A percentile compares a stretch with the other conserved stretches of the same genome.
These are phyloP conservation scores for Pelargonium exstipulatum DNA, from an alignment of 441 rosid species.

Conservation along the genomic window DNA sequence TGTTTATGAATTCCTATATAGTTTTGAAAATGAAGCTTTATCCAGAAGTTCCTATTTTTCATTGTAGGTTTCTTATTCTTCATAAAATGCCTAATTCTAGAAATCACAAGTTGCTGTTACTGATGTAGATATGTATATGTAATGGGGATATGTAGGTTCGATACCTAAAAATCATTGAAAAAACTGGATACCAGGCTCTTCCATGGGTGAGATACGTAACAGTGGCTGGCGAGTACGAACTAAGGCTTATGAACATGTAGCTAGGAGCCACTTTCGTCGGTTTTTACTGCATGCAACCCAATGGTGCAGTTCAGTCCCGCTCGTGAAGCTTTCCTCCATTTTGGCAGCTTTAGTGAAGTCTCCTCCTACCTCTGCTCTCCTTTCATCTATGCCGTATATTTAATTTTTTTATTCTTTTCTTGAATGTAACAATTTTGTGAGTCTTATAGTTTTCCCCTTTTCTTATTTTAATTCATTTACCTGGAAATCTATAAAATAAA, in stretches of 20 bases:
- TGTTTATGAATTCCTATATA: too few species aligned
- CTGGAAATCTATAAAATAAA: too few species aligned
- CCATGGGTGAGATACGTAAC: constrained; percentile 87
- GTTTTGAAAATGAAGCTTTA: not conserved
- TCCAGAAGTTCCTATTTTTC: not conserved
- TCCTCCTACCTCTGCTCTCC: not conserved
- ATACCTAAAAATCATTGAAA: constrained; percentile 75
- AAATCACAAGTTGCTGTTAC: not conserved
- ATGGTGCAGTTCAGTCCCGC: not conserved
- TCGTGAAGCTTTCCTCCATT: not conserved
- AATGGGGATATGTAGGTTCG: constrained; percentile 43
- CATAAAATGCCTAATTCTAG: not conserved
- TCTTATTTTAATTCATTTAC: not conserved
- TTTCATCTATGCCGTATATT: not conserved
- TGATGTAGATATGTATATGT: not conserved
- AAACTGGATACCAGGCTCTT: constrained; percentile 82
- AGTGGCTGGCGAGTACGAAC: constrained; percentile 84
- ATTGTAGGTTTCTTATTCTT: not conserved
- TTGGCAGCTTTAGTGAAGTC: not conserved
- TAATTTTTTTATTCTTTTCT: not conserved
- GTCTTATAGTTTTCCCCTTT: not conserved
- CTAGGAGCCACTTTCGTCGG: not conserved
- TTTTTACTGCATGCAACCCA: not conserved
- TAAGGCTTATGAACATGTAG: constrained; percentile 47
- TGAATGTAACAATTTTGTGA: not conserved